These are phyloP conservation scores for Aspergillus udagawae DNA, from an alignment of 2,329 filamentous ascomycete species.

Conservation along the genomic window DNA sequence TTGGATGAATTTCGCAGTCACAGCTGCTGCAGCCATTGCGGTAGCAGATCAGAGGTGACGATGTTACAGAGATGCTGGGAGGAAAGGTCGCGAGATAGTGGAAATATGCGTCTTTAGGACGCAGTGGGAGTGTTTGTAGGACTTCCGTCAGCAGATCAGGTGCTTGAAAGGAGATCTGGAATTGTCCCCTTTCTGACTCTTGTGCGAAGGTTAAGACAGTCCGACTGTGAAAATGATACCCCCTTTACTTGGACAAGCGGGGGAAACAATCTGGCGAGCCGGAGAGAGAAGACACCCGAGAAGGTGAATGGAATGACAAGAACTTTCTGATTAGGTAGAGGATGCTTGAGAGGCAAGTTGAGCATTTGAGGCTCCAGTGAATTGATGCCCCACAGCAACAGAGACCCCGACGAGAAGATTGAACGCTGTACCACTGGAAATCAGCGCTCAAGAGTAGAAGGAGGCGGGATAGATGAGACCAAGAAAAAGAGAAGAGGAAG, in stretches of 20 bases:
- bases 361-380: background rate
- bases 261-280: background rate
- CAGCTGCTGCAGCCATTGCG: constrained; percentile 7
- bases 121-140: background rate
- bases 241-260: background rate
- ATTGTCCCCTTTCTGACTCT: background rate
- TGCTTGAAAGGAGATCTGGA: background rate
- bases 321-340: background rate
- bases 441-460: constrained; percentile 4
- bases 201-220: background rate
- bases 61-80: background rate
- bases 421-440: background rate
- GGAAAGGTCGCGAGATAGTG: background rate
- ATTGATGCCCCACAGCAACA: background rate
- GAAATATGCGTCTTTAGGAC: background rate
- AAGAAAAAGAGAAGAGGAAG: constrained; percentile 5
- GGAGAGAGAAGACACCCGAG: background rate
- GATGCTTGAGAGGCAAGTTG: background rate
- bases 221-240: background rate
- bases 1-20: constrained; percentile 13
- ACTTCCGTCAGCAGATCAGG: too few species aligned
- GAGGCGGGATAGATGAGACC: constrained; percentile 5
- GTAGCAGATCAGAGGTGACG: background rate
- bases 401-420: background rate
- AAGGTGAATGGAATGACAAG: background rate